A percentile compares a stretch with the other conserved stretches of the same genome.
Conservation (phyloP, 805 yeast genomes). For the Metschnikowia lochheadii region DNA sequence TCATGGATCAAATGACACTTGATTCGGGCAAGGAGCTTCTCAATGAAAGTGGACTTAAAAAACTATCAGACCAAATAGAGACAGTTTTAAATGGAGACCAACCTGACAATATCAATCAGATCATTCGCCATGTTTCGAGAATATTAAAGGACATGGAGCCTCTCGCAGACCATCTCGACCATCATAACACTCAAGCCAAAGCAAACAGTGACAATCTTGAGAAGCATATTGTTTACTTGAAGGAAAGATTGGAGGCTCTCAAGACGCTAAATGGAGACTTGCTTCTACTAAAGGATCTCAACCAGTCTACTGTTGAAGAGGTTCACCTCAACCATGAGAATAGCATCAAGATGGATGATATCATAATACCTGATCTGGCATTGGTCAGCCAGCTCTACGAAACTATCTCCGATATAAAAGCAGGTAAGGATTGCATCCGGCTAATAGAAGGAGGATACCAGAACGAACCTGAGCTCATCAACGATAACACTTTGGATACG, state of each 20-base stretch:
- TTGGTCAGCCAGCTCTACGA: constrained; percentile 55
- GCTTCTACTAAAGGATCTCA: constrained; percentile 21
- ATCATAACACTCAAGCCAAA: constrained; percentile 34
- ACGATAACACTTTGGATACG: constrained; percentile 28
- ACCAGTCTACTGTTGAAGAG: constrained; percentile 17
- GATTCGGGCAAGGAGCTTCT: constrained; percentile 4
- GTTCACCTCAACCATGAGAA: constrained; percentile 16
- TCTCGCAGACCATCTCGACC: constrained; percentile 29
- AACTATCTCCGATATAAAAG: constrained; percentile 60
- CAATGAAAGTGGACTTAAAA: constrained; percentile 4
- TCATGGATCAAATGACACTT: constrained; percentile 16
- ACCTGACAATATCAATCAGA: constrained; percentile 12
- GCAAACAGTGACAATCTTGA: constrained; percentile 32
- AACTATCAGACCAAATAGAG: constrained; percentile 16
- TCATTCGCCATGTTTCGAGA: constrained; percentile 11
- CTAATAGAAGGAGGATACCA: constrained; percentile 50
- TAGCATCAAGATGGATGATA: constrained; percentile 28
- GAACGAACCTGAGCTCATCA: constrained; percentile 30
- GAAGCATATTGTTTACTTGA: constrained; percentile 27
- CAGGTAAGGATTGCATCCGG: constrained; percentile 64
- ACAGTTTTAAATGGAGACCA: constrained; percentile 12
- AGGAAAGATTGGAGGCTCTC: constrained; percentile 22
- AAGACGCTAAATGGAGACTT: constrained; percentile 25
- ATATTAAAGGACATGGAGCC: constrained; percentile 22
- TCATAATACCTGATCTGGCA: constrained; percentile 37